phyloP scores from a whole-genome alignment of 352 stramenopile genomes.

The Pythium rhizo-oryzae region DNA sequence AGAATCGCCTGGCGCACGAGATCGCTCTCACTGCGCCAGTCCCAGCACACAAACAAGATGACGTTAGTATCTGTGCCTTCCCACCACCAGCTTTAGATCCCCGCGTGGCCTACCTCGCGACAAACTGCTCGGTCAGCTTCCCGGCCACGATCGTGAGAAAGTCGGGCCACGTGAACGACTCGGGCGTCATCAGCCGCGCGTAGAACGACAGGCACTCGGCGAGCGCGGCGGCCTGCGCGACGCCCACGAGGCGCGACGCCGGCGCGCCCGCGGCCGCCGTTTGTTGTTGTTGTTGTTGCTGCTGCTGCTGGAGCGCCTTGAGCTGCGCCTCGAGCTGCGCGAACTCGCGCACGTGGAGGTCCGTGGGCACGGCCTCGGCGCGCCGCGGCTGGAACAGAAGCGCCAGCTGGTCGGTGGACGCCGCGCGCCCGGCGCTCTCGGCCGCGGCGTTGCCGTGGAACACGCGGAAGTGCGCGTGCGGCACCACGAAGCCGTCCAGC shows the following conservation, averaged over 20 bases:
- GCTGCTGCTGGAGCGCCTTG: constrained; percentile 52
- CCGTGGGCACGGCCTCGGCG: constrained; percentile 31
- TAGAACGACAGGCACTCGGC: constrained; percentile 61
- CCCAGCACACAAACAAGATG: background rate
- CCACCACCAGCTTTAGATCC: background rate
- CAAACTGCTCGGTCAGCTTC: constrained; percentile 59
- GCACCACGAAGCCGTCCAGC: constrained; percentile 47
- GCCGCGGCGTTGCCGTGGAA: constrained; percentile 49
- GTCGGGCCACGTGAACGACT: constrained; percentile 66
- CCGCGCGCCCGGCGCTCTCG: constrained; percentile 32
- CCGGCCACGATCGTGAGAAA: constrained; percentile 57
- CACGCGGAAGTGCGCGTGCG: constrained; percentile 58
- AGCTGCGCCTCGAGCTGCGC: constrained; percentile 61
- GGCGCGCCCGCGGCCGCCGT: constrained; percentile 5
- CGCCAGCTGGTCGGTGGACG: constrained; percentile 39
- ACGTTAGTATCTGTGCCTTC: background rate
- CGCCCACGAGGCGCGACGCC: constrained; percentile 21
- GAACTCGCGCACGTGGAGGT: constrained; percentile 61
- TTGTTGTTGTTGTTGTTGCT: constrained; percentile 37
- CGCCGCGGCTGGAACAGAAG: constrained; percentile 19
- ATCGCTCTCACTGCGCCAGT: constrained; percentile 35
- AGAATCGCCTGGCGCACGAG: constrained; percentile 46
- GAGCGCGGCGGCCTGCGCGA: constrained; percentile 27
- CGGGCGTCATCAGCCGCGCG: constrained; percentile 48
- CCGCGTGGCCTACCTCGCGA: constrained; percentile 32